A percentile compares a stretch with the other conserved stretches of the same genome.
phyloP scores from a whole-genome alignment of 805 yeast genomes.

The Ogataea henricii region DNA sequence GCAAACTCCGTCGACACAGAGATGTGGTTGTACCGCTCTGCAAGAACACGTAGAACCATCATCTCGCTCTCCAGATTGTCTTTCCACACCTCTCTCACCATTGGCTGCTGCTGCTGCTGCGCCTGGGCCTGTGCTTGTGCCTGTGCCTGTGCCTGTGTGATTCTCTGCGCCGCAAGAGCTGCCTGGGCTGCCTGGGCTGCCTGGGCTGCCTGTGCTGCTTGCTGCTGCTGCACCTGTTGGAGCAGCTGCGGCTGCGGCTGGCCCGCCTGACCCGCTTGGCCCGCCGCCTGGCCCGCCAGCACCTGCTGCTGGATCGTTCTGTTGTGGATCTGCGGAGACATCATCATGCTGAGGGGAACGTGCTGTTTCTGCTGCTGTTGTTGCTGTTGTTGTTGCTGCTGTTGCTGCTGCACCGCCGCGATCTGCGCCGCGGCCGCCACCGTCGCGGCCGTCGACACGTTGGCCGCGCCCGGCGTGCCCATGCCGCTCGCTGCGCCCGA shows the following conservation, averaged over 20 bases:
- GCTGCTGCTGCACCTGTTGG: conserved; percentile 27
- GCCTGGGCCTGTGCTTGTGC: conserved; percentile 23
- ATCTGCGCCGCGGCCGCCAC: conserved; percentile 27
- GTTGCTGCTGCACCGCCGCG: conserved; percentile 21
- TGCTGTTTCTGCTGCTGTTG: conserved; percentile 21
- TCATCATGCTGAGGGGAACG: conserved; percentile 33
- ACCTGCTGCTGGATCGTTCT: conserved; percentile 34
- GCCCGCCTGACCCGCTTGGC: conserved; percentile 6
- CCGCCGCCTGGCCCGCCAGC: conserved; percentile 20
- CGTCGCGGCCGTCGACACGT: conserved; percentile 20
- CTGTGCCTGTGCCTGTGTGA: conserved; percentile 20
- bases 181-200: conserved; percentile 24
- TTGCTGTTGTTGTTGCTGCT: conserved; percentile 18
- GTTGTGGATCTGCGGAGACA: conserved; percentile 38
- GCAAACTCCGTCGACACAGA: conserved; percentile 91
- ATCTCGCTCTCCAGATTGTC: conserved; percentile 70
- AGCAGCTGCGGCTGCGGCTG: conserved; percentile 23
- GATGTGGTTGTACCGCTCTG: conserved; percentile 57
- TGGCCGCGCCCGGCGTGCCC: conserved; percentile 12
- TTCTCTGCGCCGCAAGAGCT: conserved; percentile 24
- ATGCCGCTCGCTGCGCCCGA: conserved; percentile 6
- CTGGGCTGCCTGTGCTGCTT: conserved; percentile 26
- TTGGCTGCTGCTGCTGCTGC: conserved; percentile 40
- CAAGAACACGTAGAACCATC: conserved; percentile 57
- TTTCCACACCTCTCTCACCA: conserved; percentile 73